These are phyloP conservation scores for Suillus subaureus DNA, from an alignment of 768 basidiomycete species.

Conservation along the genomic window DNA sequence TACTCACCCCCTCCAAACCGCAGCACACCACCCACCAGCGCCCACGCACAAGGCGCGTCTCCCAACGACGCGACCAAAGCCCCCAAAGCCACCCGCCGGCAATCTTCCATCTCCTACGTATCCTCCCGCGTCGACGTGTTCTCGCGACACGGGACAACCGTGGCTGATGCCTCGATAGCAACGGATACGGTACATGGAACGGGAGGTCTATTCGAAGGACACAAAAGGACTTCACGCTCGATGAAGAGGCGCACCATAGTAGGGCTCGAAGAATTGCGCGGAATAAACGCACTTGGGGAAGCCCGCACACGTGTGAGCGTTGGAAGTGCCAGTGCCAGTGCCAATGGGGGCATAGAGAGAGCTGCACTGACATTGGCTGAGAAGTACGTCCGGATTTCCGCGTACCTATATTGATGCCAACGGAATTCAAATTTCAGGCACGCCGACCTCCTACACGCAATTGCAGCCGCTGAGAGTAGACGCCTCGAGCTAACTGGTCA, in stretches of 20 bases:
- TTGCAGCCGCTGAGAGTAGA: constrained; percentile 85
- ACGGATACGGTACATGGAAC: not conserved
- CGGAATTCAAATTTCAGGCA: constrained; percentile 51
- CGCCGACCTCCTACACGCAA: constrained; percentile 77
- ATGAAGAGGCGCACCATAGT: constrained; percentile 5
- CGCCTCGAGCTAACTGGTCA: constrained; percentile 82
- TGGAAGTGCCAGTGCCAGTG: not conserved
- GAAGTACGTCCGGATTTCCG: constrained; percentile 50
- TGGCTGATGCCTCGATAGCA: not conserved
- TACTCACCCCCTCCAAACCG: not conserved
- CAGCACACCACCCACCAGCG: not conserved
- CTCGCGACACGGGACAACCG: not conserved
- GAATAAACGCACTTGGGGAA: not conserved
- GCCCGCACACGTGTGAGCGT: too few relatives aligned
- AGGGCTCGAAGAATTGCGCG: not conserved
- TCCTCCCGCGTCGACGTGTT: constrained; percentile 7
- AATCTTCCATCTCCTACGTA: constrained; percentile 30
- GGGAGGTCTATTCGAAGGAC: not conserved
- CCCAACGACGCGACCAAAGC: not conserved
- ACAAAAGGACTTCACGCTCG: not conserved
- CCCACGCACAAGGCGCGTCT: not conserved
- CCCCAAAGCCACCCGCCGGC: constrained; percentile 21
- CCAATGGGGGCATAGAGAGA: constrained; percentile 13
- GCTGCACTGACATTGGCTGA: constrained; percentile 69
- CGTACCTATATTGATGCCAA: not conserved